Conservation (phyloP, 164 flowering plant genomes). For the Piper betle region DNA sequence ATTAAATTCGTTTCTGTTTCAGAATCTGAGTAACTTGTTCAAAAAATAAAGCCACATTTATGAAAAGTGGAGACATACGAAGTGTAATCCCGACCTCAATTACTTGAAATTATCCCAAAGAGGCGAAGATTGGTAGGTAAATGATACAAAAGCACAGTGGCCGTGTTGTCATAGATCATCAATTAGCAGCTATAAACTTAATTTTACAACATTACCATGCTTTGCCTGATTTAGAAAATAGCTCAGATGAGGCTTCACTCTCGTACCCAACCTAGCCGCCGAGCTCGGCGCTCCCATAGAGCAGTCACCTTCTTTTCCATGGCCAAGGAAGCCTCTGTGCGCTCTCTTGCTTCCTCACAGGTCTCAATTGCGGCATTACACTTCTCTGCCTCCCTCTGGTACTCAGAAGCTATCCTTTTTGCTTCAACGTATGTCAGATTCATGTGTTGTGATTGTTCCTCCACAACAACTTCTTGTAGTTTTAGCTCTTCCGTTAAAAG, state of each 20-base stretch:
- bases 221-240: too few relatives aligned
- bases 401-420: slow-evolving; percentile 59
- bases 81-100: too few relatives aligned
- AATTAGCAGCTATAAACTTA: too few relatives aligned
- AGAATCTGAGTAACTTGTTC: too few relatives aligned
- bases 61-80: too few relatives aligned
- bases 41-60: too few relatives aligned
- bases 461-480: slow-evolving; percentile 54
- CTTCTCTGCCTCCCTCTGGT: slow-evolving; percentile 80
- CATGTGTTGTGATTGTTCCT: slow-evolving; percentile 52
- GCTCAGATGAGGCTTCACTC: slow-evolving; percentile 13
- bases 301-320: slow-evolving; percentile 67
- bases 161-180: too few relatives aligned
- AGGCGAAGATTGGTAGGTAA: too few relatives aligned
- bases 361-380: slow-evolving; percentile 84
- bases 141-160: too few relatives aligned
- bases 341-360: slow-evolving; percentile 85
- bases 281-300: slow-evolving; percentile 72
- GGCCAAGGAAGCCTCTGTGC: slow-evolving; percentile 40
- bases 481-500: slow-evolving; percentile 74
- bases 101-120: too few relatives aligned
- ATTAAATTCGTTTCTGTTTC: too few relatives aligned
- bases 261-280: slow-evolving; percentile 66
- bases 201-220: too few relatives aligned
- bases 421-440: slow-evolving; percentile 65